Conservation (phyloP, 805 yeast genomes). For the Komagataella kurtzmanii region DNA sequence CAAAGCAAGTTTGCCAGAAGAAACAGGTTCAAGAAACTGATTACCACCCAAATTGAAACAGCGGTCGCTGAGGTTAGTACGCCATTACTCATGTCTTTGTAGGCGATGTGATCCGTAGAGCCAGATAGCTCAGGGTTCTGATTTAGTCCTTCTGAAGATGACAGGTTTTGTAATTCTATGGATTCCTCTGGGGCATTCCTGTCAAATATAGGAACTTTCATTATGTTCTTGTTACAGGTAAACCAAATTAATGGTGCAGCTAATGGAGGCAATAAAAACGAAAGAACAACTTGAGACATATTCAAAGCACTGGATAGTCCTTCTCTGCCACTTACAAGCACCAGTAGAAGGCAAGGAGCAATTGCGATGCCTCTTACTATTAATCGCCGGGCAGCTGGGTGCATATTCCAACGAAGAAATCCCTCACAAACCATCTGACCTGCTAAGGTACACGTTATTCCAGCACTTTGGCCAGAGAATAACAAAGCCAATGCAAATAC, state of each 20-base stretch:
- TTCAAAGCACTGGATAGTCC: slow-evolving; percentile 70
- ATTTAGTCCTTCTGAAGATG: neutral
- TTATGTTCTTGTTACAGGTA: slow-evolving; percentile 44
- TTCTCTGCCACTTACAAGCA: slow-evolving; percentile 61
- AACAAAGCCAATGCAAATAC: slow-evolving; percentile 82
- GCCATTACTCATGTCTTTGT: slow-evolving; percentile 62
- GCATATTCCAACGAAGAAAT: slow-evolving; percentile 63
- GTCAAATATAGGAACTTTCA: slow-evolving; percentile 15
- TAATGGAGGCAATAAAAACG: slow-evolving; percentile 72
- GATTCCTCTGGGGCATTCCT: slow-evolving; percentile 1
- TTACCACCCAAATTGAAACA: slow-evolving; percentile 52
- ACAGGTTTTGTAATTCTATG: neutral
- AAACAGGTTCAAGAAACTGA: slow-evolving; percentile 60
- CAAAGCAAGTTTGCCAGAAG: slow-evolving; percentile 24
- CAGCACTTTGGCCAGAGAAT: slow-evolving; percentile 91
- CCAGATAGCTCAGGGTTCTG: slow-evolving; percentile 2
- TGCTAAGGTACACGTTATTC: slow-evolving; percentile 85
- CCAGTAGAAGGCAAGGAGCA: slow-evolving; percentile 71
- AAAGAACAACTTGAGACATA: slow-evolving; percentile 70
- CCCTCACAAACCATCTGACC: slow-evolving; percentile 94
- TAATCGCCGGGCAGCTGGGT: slow-evolving; percentile 72
- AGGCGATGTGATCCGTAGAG: slow-evolving; percentile 8
- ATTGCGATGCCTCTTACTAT: slow-evolving; percentile 77
- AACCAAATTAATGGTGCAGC: slow-evolving; percentile 81
- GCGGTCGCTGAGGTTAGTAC: slow-evolving; percentile 38